Percentiles rank a stretch among this genome's conserved stretches.
phyloP scores from a whole-genome alignment of 768 basidiomycete species.

The Pisolithus microcarpus region DNA sequence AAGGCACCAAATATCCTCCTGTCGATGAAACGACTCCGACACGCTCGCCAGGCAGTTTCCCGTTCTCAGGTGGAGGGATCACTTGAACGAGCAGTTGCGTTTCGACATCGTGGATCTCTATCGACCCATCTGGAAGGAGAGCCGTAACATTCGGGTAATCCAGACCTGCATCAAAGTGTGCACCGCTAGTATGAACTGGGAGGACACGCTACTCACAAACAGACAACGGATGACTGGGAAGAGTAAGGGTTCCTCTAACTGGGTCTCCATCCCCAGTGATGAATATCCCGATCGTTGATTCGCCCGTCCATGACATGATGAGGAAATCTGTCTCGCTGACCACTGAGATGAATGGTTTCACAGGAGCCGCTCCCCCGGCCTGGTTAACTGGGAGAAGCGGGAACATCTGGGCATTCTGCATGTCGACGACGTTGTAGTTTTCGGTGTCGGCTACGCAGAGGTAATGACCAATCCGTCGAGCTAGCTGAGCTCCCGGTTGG shows the following conservation, averaged over 20 bases:
- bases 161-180: slow-evolving; percentile 42
- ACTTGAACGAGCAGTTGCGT: slow-evolving; percentile 67
- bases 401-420: slow-evolving; percentile 61
- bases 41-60: slow-evolving; percentile 20
- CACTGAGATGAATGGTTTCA: slow-evolving; percentile 69
- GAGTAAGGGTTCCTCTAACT: slow-evolving; percentile 82
- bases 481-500: slow-evolving; percentile 48
- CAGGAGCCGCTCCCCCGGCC: slow-evolving; percentile 34
- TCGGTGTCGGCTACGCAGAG: slow-evolving; percentile 72
- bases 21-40: slow-evolving; percentile 23
- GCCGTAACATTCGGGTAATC: slow-evolving; percentile 80
- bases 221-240: slow-evolving; percentile 70
- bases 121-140: slow-evolving; percentile 67
- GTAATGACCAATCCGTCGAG: slow-evolving; percentile 52
- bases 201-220: slow-evolving; percentile 48
- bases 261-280: slow-evolving; percentile 82
- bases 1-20: slow-evolving; percentile 38
- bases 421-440: slow-evolving; percentile 72
- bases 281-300: slow-evolving; percentile 78
- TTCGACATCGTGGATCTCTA: slow-evolving; percentile 78
- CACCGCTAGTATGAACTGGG: neutral
- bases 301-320: slow-evolving; percentile 78
- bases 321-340: slow-evolving; percentile 78
- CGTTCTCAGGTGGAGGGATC: slow-evolving; percentile 40
- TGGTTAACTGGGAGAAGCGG: slow-evolving; percentile 79